Percentiles rank a stretch among this genome's conserved stretches.
These are phyloP conservation scores for Emydomyces testavorans DNA, from an alignment of 2,329 filamentous ascomycete genomes.

Conservation along the genomic window DNA sequence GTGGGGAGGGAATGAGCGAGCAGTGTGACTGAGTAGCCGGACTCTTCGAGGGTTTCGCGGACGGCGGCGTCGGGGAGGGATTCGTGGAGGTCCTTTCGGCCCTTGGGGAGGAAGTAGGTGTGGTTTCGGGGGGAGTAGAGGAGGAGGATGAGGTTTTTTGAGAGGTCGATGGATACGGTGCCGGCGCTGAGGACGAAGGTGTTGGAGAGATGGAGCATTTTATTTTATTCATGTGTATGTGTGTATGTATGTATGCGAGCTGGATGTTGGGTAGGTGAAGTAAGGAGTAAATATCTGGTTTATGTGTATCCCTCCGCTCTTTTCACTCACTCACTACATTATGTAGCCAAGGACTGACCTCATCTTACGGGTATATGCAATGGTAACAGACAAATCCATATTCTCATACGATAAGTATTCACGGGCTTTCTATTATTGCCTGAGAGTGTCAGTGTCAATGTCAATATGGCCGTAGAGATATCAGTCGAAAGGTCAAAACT, in stretches of 20 bases:
- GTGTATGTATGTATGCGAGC: background rate
- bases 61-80: constrained; percentile 19
- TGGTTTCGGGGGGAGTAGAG: background rate
- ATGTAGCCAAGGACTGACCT: too few relatives aligned
- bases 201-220: constrained; percentile 13
- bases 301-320: too few relatives aligned
- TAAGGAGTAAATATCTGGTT: too few relatives aligned
- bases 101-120: constrained; percentile 20
- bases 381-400: too few relatives aligned
- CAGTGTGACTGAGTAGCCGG: constrained; percentile 7
- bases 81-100: constrained; percentile 22
- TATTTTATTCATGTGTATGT: background rate
- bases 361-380: too few relatives aligned
- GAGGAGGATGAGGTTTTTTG: constrained; percentile 11
- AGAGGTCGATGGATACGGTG: constrained; percentile 17
- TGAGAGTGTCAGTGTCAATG: too few relatives aligned
- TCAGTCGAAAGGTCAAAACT: too few relatives aligned
- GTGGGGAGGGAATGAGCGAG: constrained; percentile 1
- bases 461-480: too few relatives aligned
- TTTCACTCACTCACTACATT: too few relatives aligned
- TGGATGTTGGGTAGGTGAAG: background rate
- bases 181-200: constrained; percentile 17
- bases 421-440: too few relatives aligned
- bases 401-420: too few relatives aligned
- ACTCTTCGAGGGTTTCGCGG: constrained; percentile 23